Evolutionary conservation across 768 basidiomycete genomes (phyloP).

Genomic region (Leccinum rimulosum): DNA sequence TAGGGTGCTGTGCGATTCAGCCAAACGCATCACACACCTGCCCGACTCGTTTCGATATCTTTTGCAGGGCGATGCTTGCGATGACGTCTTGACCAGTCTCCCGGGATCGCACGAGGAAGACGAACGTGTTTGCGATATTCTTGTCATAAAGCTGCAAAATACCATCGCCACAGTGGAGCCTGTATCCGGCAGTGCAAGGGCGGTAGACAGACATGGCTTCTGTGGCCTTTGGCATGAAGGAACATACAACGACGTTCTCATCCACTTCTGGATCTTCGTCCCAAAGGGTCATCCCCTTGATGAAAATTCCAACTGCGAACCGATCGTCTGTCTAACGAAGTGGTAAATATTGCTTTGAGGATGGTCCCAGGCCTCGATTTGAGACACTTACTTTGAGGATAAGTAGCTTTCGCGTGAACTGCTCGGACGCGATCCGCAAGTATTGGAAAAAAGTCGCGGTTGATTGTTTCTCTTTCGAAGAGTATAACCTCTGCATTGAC

Average conservation of each 20-base stretch:
- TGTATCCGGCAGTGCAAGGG: constrained; percentile 52
- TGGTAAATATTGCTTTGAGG: neutral
- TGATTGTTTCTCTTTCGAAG: constrained; percentile 47
- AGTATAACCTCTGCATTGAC: constrained; percentile 58
- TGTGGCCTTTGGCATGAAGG: constrained; percentile 56
- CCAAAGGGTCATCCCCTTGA: constrained; percentile 57
- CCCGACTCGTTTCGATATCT: constrained; percentile 54
- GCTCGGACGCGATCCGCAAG: constrained; percentile 50
- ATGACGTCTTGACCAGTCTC: constrained; percentile 47
- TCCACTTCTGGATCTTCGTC: constrained; percentile 56
- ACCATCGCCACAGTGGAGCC: constrained; percentile 54
- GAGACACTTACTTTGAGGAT: constrained; percentile 49
- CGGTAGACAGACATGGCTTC: constrained; percentile 46
- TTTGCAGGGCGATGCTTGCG: constrained; percentile 60
- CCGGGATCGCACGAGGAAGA: constrained; percentile 50
- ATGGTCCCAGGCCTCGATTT: too few species aligned
- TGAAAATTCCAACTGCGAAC: constrained; percentile 62
- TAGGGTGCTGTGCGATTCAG: too few species aligned
- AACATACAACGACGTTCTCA: constrained; percentile 59
- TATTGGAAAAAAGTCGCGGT: constrained; percentile 61
- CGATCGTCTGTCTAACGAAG: constrained; percentile 52
- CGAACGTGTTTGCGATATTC: constrained; percentile 50
- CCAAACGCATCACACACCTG: constrained; percentile 34
- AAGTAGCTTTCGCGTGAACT: constrained; percentile 43
- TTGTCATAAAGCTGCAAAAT: constrained; percentile 60